Evolutionary conservation across 805 yeast genomes (phyloP).

Genomic region (Lipomyces spencermartinsiae): DNA sequence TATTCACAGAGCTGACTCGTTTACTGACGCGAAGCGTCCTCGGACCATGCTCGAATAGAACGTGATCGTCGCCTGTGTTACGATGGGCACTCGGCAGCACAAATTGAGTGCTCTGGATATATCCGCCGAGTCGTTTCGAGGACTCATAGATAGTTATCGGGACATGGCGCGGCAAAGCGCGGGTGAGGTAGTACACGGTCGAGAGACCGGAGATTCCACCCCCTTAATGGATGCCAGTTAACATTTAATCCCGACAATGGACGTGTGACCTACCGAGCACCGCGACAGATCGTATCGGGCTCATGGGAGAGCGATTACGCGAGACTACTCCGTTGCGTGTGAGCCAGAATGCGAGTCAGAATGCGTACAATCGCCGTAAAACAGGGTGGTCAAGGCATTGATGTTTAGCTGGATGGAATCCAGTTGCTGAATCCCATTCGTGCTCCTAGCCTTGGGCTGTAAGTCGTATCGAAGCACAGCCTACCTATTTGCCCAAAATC

Average conservation of each 20-base stretch:
- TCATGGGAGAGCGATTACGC: background rate
- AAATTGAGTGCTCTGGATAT: slow-evolving; percentile 57
- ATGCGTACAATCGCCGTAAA: background rate
- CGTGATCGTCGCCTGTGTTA: slow-evolving; percentile 23
- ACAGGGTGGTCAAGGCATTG: background rate
- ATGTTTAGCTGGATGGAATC: background rate
- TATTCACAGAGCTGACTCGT: slow-evolving; percentile 53
- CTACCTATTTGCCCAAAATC: no score
- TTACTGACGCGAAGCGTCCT: slow-evolving; percentile 76
- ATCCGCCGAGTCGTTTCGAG: slow-evolving; percentile 71
- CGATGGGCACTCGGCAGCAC: slow-evolving; percentile 9
- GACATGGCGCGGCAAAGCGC: slow-evolving; percentile 33
- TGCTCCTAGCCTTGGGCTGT: no score
- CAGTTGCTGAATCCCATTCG: background rate
- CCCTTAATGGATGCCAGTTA: slow-evolving; percentile 52
- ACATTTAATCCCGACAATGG: background rate
- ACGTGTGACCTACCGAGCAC: slow-evolving; percentile 12
- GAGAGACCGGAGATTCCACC: slow-evolving; percentile 88
- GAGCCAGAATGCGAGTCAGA: background rate
- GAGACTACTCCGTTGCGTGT: background rate
- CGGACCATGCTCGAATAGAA: slow-evolving; percentile 83
- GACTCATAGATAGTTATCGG: slow-evolving; percentile 66
- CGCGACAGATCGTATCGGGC: slow-evolving; percentile 20
- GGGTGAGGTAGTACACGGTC: slow-evolving; percentile 63
- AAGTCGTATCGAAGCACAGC: no score